Evolutionary conservation across 2,329 filamentous ascomycete species (phyloP), one percentile per base, ranked within the genome.

Genomic region (Stagonosporopsis tanaceti): DNA sequence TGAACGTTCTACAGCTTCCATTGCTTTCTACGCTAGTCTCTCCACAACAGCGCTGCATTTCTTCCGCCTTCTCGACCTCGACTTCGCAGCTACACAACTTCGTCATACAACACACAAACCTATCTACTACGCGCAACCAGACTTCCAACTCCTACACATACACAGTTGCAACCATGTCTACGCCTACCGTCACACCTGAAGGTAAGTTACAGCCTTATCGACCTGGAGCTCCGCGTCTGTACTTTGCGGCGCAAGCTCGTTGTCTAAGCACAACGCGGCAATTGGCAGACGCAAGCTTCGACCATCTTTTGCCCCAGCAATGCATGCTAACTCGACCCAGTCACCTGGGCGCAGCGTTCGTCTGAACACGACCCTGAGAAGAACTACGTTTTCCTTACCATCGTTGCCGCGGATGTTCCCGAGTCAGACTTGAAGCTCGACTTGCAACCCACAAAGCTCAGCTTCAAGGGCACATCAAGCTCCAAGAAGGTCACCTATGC

Each of bases 271-370:
- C 44, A 32, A 15, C 22, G 12, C 34, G 32, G 32, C 54, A 53
- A 53, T 52, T 53, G 38, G 38, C 39, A 27, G 25, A 20, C 15
- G 4, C 38, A 25, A 28, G n/a, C 38, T 41, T 17, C 20, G n/a
- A 34, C 17, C 2, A 15, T 15, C 3, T 7, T 17, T 15, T 34
- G 2, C 7, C 1, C 7, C 8, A 27, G n/a, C 24, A 35, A 24
- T 14, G 17, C n/a, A 12, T 46, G 38, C 70, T 76, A 63, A 75
- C 61, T 59, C 44, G 17, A 28, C 20, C 57, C 73, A 98, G 95
- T 99, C 71, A 90, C 93, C 80, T 99, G 95, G 95, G 94, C 95
- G 66, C 95, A 99, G 84, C 93, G 95, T 84, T 98, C 94, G 44
- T 95, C 89, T 74, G 82, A 79, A 69, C 83, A 83, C 67, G 93